A percentile compares a stretch with the other conserved stretches of the same genome.
These are phyloP conservation scores for Fraxinus floribunda DNA, from an alignment of 305 asterid genomes.

Conservation along the genomic window DNA sequence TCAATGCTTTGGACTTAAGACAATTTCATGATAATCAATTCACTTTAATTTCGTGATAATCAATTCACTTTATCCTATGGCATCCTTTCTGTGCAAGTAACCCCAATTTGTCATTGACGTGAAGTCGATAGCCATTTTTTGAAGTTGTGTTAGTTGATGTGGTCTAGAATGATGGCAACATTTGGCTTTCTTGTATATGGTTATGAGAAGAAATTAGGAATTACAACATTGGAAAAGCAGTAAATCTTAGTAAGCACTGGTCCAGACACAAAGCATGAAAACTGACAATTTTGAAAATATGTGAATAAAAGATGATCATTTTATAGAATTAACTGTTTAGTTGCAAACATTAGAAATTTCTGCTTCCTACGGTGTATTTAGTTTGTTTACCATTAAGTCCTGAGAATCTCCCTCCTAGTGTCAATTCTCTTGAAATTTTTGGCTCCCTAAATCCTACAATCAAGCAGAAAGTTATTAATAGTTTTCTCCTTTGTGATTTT, in stretches of 20 bases:
- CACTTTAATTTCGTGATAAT: slow-evolving; percentile 17
- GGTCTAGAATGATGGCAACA: not conserved
- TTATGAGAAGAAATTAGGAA: not conserved
- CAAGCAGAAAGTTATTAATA: not conserved
- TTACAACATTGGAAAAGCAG: not conserved
- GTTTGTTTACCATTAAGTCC: not conserved
- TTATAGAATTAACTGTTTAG: not conserved
- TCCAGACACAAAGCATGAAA: not conserved
- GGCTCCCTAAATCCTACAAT: not conserved
- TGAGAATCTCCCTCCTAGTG: not conserved
- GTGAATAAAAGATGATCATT: not conserved
- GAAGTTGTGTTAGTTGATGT: not conserved
- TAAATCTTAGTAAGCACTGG: not conserved
- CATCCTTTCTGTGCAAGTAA: slow-evolving; percentile 34
- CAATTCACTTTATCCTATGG: slow-evolving; percentile 17
- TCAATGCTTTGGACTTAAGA: slow-evolving; percentile 4
- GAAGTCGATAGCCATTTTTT: not conserved
- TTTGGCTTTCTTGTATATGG: not conserved
- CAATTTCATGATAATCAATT: slow-evolving; percentile 9
- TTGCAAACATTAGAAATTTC: not conserved
- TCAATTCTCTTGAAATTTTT: not conserved
- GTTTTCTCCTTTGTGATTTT: not conserved
- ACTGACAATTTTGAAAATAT: not conserved
- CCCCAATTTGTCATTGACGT: slow-evolving; percentile 22
- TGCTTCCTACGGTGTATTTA: not conserved